Base-by-base conservation (phyloP, 2,329 filamentous ascomycete species). In the Myriosclerotinia duriaeana region DNA sequence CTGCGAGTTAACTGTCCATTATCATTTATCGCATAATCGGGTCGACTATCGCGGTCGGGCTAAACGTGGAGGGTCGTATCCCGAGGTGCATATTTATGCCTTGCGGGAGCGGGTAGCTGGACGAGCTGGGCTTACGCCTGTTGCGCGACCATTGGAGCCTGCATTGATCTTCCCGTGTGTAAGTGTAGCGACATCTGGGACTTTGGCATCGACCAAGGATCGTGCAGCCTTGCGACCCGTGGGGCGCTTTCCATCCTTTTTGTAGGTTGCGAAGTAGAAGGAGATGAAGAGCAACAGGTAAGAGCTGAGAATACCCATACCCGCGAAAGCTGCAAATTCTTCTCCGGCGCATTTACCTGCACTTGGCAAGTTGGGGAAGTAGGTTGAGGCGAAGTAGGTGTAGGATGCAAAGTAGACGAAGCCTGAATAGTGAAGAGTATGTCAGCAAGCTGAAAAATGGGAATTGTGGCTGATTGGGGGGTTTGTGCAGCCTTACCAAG, bases 341-440 rank as follows among this genome's bases (percentile, higher is more conserved):
- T 98, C 94, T 76, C 94, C 94, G 52, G 94, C 92, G 79, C 94
- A 99, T 74, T 88, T 83, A 78, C 94, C 94, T 70, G 84, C 81
- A 78, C 92, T 97, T 71, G 94, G 94, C 78, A 96, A 83, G 84
- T 86, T 89, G 55, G 84, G 85, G 83, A 90, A 97, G 87, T 97
- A 97, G 74, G 89, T 90, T 74, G 89, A 93, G 73, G 90, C 88
- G 85, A 97, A 97, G 85, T 98, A 98, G 74, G 93, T 97, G 86
- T 94, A 98, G n/a, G 94, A 96, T 63, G 93, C 94, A 77, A 97
- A 98, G 88, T 98, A 98, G 79, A 98, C 92, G 79, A 98, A 98
- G 75, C 92, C 91, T 94, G 69, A 69, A 78, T 67, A 74, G n/a
- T 34, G 42, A 26, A 46, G n/a, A 50, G 5, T 17, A 61, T n/a